Conservation (phyloP, 441 rosid species). For the Croton laevigatus region DNA sequence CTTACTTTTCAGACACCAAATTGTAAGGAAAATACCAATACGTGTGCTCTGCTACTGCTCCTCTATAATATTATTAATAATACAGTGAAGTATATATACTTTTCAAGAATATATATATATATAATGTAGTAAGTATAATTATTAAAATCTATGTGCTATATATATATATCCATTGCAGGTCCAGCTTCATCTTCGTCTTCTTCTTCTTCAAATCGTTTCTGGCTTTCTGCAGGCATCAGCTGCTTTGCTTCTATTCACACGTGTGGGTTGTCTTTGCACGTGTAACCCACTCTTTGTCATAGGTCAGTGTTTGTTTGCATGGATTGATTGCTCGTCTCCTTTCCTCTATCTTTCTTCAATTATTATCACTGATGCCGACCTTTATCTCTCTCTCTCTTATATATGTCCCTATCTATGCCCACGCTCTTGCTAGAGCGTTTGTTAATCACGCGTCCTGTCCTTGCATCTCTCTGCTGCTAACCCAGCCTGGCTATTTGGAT, state of each 20-base stretch:
- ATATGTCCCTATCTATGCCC: neutral
- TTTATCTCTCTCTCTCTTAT: neutral
- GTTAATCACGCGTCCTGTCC: neutral
- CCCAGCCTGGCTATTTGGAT: conserved; percentile 6
- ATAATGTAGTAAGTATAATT: too few relatives aligned
- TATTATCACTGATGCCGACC: conserved; percentile 21
- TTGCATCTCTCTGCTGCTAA: too few relatives aligned
- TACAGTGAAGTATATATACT: too few relatives aligned
- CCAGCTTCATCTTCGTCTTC: neutral
- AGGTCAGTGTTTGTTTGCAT: conserved; percentile 17
- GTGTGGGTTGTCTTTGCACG: conserved; percentile 31
- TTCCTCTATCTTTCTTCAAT: conserved; percentile 18
- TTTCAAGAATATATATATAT: too few relatives aligned
- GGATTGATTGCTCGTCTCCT: neutral
- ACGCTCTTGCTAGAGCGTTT: conserved; percentile 2
- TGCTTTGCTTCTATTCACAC: conserved; percentile 21
- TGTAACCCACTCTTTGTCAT: conserved; percentile 20
- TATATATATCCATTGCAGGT: too few relatives aligned
- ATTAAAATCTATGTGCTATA: neutral
- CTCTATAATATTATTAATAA: too few relatives aligned
- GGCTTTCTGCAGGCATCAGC: neutral
- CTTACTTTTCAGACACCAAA: conserved; percentile 40
- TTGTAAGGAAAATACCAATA: conserved; percentile 2
- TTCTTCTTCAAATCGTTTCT: neutral
- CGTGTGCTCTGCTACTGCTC: neutral